Base-by-base conservation (phyloP, 164 flowering plant species). In the Vitis cinerea region DNA sequence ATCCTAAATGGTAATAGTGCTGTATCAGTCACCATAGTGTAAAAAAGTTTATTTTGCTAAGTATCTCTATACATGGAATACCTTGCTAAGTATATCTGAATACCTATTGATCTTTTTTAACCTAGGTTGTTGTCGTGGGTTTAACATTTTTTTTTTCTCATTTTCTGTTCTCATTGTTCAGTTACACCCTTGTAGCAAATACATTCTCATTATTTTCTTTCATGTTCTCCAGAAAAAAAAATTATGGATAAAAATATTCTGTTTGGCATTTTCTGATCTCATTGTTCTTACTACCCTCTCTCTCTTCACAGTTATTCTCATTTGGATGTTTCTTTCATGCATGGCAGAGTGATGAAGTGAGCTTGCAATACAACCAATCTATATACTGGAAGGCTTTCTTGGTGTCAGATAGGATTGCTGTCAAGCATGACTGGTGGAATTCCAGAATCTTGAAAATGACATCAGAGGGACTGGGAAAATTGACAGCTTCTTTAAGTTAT, bases 401-500 rank as follows among this genome's bases (percentile, higher is more conserved):
- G 57, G 76, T 82, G 65, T 78, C 91, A 65, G 80, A 82, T 75
- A 74, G 73, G 65, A 53, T 74, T 73, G 70, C 72, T 17, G 71
- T 67, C 19, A 80, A 74, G 62, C 77, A 83, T 72, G 86, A 84
- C 63, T 81, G 83, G 89, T 67, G 23, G 64, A 80, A 76, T 72
- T 78, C 85, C 50, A 81, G 84, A 85, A 77, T 88, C 57, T 71
- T 93, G 62, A 73, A 81, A 69, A 82, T 98, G 69, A 75, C 75
- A 60, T 84, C 91, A 37, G 80, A 65, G 60, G 99, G 99, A 50
- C 66, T 85, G 60, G 98, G 90, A 70, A 87, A 85, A 70, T 74
- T 95, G 70, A 79, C 83, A 19, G 99, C 93, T 69, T 82, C 94
- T 60, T 80, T 95, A 74, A 64, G 81, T 51, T 93, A 87, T 72